Percentiles rank a stretch among this genome's conserved stretches.
phyloP scores from a whole-genome alignment of 148 eudicot species.

The Bassia scoparia region DNA sequence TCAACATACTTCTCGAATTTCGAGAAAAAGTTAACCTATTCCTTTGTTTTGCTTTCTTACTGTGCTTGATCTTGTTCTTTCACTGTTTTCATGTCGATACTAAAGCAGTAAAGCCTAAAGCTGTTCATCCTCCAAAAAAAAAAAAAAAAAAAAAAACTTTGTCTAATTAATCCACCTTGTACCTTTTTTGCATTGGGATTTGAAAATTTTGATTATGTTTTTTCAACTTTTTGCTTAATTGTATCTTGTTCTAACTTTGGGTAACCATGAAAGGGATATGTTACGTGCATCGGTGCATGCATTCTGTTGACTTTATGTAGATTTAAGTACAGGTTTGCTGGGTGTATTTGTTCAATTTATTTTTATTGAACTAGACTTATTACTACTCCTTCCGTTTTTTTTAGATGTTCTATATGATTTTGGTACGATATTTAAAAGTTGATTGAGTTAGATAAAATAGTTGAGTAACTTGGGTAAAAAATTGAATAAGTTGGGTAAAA shows the following conservation, averaged over 20 bases:
- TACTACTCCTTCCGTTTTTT: no score
- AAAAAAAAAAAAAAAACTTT: background rate
- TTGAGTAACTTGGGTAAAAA: no score
- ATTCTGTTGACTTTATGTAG: background rate
- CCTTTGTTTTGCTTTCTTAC: background rate
- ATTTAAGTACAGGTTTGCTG: no score
- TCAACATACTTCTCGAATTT: background rate
- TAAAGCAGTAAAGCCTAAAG: background rate
- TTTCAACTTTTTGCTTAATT: no score
- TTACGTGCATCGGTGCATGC: background rate
- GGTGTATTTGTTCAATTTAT: no score
- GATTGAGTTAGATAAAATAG: no score
- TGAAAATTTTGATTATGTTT: background rate
- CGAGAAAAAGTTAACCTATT: background rate
- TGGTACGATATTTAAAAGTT: no score
- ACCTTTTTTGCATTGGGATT: conserved; percentile 6
- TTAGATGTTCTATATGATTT: no score
- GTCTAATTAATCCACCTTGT: background rate
- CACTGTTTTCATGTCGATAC: background rate
- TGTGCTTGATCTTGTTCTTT: background rate
- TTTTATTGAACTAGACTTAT: no score
- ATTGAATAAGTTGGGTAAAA: no score
- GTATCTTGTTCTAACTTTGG: background rate
- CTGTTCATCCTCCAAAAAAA: background rate
- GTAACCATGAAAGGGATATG: background rate